Base-by-base conservation (phyloP, 2,329 filamentous ascomycete genomes). In the Passalora sequoiae region DNA sequence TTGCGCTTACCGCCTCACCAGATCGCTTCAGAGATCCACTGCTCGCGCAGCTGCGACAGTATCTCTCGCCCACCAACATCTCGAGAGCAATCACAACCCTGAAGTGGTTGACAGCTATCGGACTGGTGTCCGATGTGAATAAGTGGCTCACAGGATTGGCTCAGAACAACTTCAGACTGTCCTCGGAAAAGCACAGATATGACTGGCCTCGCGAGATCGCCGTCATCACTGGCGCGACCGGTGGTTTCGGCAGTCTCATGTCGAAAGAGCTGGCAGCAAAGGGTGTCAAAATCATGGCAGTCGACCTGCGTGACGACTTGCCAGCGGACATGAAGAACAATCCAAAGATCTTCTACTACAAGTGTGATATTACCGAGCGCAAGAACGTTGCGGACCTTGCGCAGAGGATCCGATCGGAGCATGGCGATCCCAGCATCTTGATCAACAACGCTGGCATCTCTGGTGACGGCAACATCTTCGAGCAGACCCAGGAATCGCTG, bases 381-480 rank as follows among this genome's bases (percentile, higher is more conserved):
- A 63, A 69, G 4, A 69, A 70, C 0, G 70, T 80, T 2, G 61
- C 66, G 13, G 59, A 63, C 2, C 60, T 64, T 1, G 70, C 66
- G 3, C 51, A 57, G 17, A 47, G 62, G 10, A 70, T 73, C 49
- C 64, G 68, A 19, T 47, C 50, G 1, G 52, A 62, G 4, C 61
- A 69, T 17, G 70, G 70, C 28, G 61, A 71, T 15, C 69, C 70
- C 1, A 69, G 67, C 4, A 69, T 74, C 6, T 58, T 74, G 24
- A 62, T 74, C 51, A 74, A 74, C 60, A 75, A 74, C 35, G 72
- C 72, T 8, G 71, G 71, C 7, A 69, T 78, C 16, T 72, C 66
- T 2, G 67, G 66, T 15, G 66, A 69, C 15, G 66, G 68, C 0
- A 47, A 49, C n/a, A 72, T 78, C 40, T 63, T 77, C 2, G 63